Base-by-base conservation (phyloP, 2,329 filamentous ascomycete genomes). In the Colletotrichum sp. region DNA sequence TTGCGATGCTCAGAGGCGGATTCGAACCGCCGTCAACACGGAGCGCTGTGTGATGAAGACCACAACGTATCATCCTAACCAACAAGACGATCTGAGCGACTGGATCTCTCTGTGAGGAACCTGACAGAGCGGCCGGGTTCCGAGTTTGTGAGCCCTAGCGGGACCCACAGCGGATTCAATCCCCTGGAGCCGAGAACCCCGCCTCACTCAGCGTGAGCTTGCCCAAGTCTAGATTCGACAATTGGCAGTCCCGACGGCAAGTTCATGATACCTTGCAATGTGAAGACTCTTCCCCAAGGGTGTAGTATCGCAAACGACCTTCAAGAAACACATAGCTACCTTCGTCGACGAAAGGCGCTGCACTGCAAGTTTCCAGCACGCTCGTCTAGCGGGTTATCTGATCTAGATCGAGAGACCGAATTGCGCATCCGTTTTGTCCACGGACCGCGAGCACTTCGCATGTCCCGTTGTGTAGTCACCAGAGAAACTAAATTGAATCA, bases 11-110 rank as follows among this genome's bases (percentile, higher is more conserved):
- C 68, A 73, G 71, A 73, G 71, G 71, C 71, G 71, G 68, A 73
- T 73, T 73, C 71, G 71, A 73, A 73, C 71, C 71, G 71, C 71
- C 71, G 71, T 73, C 71, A 73, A 73, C 71, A 73, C 71, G 71
- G 71, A 34, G n/a, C 55, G 62, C 67, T 65, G 71, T 62, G 63
- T 71, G 27, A 61, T 54, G 70, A 55, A 73, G 71, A 73, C 71
- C 71, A 73, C 71, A 73, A 73, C 71, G 71, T 73, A 73, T 73
- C 68, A 73, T 73, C 71, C 71, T 73, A 73, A 73, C 71, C 71
- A 73, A 62, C 71, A 70, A 73, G 71, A 73, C 71, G 71, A 73
- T 73, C 71, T 73, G 71, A 43, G 71, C 71, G 33, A 38, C 59
- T 62, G 59, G 71, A 63, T 67, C 24, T 5, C n/a, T 12, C 6